These are phyloP conservation scores for Penstemon newberryi DNA, from an alignment of 257 asterid species.

Conservation along the genomic window DNA sequence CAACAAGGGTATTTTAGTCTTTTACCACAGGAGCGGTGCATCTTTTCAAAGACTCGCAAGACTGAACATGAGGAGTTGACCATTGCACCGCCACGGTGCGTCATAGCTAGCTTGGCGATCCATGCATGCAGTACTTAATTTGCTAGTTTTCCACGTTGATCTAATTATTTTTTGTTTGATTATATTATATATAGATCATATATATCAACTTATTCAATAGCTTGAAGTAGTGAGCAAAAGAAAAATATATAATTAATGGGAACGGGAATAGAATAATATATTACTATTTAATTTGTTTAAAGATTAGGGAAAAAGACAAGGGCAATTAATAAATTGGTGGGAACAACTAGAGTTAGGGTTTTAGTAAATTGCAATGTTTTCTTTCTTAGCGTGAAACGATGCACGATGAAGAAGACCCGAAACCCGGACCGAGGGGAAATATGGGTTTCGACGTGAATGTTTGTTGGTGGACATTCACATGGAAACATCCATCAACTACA, in stretches of 20 bases:
- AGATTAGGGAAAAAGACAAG: slow-evolving; percentile 43
- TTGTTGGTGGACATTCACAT: slow-evolving; percentile 85
- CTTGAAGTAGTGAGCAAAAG: slow-evolving; percentile 29
- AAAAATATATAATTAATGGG: slow-evolving; percentile 4
- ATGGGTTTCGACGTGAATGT: slow-evolving; percentile 85
- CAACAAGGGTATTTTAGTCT: slow-evolving; percentile 28
- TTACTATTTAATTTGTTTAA: slow-evolving; percentile 4
- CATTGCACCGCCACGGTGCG: slow-evolving; percentile 60
- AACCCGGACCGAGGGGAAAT: slow-evolving; percentile 52
- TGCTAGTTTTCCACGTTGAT: slow-evolving; percentile 45
- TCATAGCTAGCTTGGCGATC: slow-evolving; percentile 43
- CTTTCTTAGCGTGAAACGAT: slow-evolving; percentile 41
- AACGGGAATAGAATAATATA: slow-evolving; percentile 15
- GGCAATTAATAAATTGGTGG: slow-evolving; percentile 55
- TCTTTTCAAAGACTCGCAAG: slow-evolving; percentile 24
- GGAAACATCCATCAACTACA: slow-evolving; percentile 29
- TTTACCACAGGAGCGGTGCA: neutral
- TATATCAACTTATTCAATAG: slow-evolving; percentile 21
- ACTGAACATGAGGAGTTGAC: slow-evolving; percentile 49
- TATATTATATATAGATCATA: neutral
- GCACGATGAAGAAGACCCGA: slow-evolving; percentile 43
- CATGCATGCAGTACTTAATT: no score
- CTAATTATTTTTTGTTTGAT: slow-evolving; percentile 23
- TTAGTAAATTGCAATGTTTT: slow-evolving; percentile 38
- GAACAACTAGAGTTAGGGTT: slow-evolving; percentile 68